Conservation (phyloP, 148 eudicot genomes). For the Heliosperma pusillum region DNA sequence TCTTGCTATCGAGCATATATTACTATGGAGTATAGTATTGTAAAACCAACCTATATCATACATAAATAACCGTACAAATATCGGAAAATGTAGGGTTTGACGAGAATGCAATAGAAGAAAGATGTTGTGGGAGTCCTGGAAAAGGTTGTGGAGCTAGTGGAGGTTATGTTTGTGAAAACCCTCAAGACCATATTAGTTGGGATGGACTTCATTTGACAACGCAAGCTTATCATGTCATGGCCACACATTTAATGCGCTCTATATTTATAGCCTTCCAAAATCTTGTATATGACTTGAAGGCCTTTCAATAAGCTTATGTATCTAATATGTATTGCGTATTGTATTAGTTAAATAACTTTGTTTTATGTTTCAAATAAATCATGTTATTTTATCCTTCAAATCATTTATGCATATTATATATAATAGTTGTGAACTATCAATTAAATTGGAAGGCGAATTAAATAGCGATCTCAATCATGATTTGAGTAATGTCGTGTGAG, state of each 20-base stretch:
- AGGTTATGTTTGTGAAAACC: conserved; percentile 4
- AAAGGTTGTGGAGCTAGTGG: conserved; percentile 4
- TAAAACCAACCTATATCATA: neutral
- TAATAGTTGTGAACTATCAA: no score
- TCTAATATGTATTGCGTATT: no score
- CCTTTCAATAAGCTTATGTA: neutral
- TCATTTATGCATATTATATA: no score
- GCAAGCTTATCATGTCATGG: conserved; percentile 17
- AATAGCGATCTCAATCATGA: no score
- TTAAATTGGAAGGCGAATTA: no score
- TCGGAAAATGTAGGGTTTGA: conserved; percentile 20
- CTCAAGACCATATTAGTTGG: conserved; percentile 9
- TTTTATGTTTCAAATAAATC: no score
- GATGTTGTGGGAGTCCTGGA: conserved; percentile 30
- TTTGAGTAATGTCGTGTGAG: no score
- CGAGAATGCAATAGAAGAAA: conserved; percentile 1
- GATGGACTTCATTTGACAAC: conserved; percentile 23
- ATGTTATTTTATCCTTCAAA: no score
- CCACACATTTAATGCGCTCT: neutral
- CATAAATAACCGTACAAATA: no score
- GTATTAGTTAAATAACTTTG: no score
- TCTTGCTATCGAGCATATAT: no score
- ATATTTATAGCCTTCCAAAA: neutral
- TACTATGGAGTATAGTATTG: no score
- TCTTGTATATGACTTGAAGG: neutral